Evolutionary conservation across 176 grass and related monocot genomes (phyloP), one percentile per base, ranked within the genome.

Genomic region (Tillandsia fasciculata): DNA sequence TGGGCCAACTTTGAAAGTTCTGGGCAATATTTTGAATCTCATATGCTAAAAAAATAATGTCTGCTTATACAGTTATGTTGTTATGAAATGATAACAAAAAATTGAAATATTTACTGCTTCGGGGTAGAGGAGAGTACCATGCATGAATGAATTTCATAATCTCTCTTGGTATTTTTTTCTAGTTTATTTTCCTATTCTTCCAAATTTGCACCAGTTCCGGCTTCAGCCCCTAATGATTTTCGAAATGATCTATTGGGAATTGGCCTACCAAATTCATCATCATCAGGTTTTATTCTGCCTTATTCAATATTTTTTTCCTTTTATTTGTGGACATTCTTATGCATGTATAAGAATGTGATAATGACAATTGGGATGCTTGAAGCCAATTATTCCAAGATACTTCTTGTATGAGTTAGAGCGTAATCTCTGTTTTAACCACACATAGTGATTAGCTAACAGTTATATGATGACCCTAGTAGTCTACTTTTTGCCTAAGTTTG

Each of bases 161-260:
- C 5, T 42, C 33, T 42, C 33, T 42, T 42, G 33, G 33, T 42
- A 42, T 42, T 42, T 42, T 42, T 42, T 42, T 7, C 33, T 42
- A 5, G 0, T 42, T 42, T 42, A 42, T 42, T 42, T 42, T 42
- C 33, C 33, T 42, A 6, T 7, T 42, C 33, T 42, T 42, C 33
- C 33, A 42, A 42, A 42, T 42, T 42, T 42, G 7, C 33, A 42
- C 80, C 84, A 78, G 80, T 50, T 57, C 70, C 86, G 73, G 65
- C 80, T 69, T 63, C 87, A 72, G 65, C 76, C 11, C 68, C 79
- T 75, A 86, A 70, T 65, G 74, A 99, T 79, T 99, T 99, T 72
- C 79, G 94, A 63, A 77, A 88, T 33, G 90, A 99, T 72, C 72
- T 99, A 56, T 77, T 99, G 77, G 95, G 82, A 63, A 90, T 93